Evolutionary conservation across 2,329 filamentous ascomycete genomes (phyloP), one percentile per base, ranked within the genome.

Genomic region (Sporothrix brasiliensis): DNA sequence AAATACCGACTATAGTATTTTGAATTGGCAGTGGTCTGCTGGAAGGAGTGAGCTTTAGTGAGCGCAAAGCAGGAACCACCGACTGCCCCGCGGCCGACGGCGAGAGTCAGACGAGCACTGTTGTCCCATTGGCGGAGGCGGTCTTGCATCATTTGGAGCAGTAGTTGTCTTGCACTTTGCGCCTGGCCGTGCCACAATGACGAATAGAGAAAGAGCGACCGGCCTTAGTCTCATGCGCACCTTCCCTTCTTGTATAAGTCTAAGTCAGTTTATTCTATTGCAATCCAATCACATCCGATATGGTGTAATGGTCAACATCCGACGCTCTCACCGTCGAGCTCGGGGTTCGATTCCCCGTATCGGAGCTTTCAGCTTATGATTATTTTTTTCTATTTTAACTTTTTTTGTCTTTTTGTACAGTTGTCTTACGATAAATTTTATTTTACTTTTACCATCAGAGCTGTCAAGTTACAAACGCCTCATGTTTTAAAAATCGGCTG

Each of bases 321-420:
- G 72, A 72, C 72, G 72, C 72, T 73, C 72, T 73, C 72, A 73
- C 72, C 72, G 72, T 73, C 72, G 72, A 73, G 72, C 72, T 73
- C 72, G 72, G 72, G 72, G 70, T 73, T 73, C 72, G 72, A 73
- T 73, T 73, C 72, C 72, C 72, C 72, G 72, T 73, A 73, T 73
- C 72, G 72, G 72, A 73, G 72, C 65, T 67, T 58, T 67, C 50
- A 54, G 52, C 61, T 27, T 70, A 44, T 14, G 14, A 34, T 61
- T 60, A 67, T 67, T 49, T 67, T 52, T 24, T 66, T 54, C 44
- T 44, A 9, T 54, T 44, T 47, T 47, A 9, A 34, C 13, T 27
- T 27, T 34, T 34, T 47, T 4, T 19, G 13, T 41, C 3, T n/a
- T 21, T 21, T 30, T 24, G 10, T 50, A 52, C 30, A 14, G 10